Conservation (phyloP, 805 yeast species). For the Dipodascus albidus region DNA sequence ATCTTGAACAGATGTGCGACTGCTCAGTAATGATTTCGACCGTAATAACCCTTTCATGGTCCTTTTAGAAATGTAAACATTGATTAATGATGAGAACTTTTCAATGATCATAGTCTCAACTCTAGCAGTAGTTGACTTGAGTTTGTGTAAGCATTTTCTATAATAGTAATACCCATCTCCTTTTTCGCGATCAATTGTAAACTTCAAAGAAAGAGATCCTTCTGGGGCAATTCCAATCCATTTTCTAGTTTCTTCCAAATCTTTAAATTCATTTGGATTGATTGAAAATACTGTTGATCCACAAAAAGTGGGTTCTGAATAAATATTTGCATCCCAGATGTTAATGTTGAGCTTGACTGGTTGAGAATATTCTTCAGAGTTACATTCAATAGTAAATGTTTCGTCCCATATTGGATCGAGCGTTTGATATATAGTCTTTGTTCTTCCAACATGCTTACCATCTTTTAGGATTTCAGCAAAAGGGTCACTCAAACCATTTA, state of each 20-base stretch:
- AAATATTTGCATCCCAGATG: slow-evolving; percentile 55
- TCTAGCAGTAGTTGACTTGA: slow-evolving; percentile 53
- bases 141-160: slow-evolving; percentile 59
- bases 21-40: slow-evolving; percentile 14
- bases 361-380: slow-evolving; percentile 47
- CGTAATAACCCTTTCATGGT: slow-evolving; percentile 37
- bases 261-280: slow-evolving; percentile 51
- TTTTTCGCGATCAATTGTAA: slow-evolving; percentile 70
- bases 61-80: slow-evolving; percentile 41
- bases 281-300: slow-evolving; percentile 53
- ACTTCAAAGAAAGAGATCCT: slow-evolving; percentile 54
- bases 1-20: slow-evolving; percentile 5
- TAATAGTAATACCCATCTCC: slow-evolving; percentile 72
- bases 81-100: slow-evolving; percentile 56
- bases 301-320: slow-evolving; percentile 47
- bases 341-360: slow-evolving; percentile 41
- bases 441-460: slow-evolving; percentile 52
- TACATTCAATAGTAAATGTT: slow-evolving; percentile 17
- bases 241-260: slow-evolving; percentile 53
- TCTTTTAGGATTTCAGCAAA: slow-evolving; percentile 50
- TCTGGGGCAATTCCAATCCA: slow-evolving; percentile 51
- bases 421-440: slow-evolving; percentile 49
- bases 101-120: slow-evolving; percentile 60
- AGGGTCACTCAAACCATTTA: slow-evolving; percentile 40
- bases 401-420: slow-evolving; percentile 61